Evolutionary conservation across 2,329 filamentous ascomycete species (phyloP), one percentile per base, ranked within the genome.

Genomic region (Aaosphaeria arxii): DNA sequence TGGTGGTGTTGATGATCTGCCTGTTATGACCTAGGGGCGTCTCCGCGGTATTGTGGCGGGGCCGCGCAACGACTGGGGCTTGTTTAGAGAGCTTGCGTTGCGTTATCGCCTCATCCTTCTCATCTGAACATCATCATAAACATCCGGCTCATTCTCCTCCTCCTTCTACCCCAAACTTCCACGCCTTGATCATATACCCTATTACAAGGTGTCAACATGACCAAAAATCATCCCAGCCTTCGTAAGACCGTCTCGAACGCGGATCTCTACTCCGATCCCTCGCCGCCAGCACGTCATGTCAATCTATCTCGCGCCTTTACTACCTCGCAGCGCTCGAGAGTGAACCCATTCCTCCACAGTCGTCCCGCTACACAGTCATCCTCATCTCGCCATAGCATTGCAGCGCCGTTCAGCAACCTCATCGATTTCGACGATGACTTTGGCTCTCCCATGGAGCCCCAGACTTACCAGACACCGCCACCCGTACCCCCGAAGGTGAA

Each of bases 401-500:
- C 39, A 6, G 53, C 53, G 11, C 53, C 62, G 0, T 66, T 65
- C 13, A 53, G 57, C 36, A 63, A 66, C 40, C 55, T 67, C 17
- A 63, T 65, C 45, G 63, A 67, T 38, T 54, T 64, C 7, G 63
- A 66, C 33, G 65, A 69, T 30, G 56, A 66, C 36, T 63, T 59
- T 35, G 46, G 52, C 40, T 42, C 50, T n/a, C 50, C 56, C 13
- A 36, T 47, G 48, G 49, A 54, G 45, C 50, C 57, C 32, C 38
- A 43, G 5, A 24, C 17, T 24, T 24, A 24, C 17, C 64, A 67
- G 47, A 67, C 55, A 40, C 66, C 66, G 13, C 69, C 69, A 1
- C 67, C 68, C 9, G 66, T 71, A 4, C 69, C 69, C 3, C 69
- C 69, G 30, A 71, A 71, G 59, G 49, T 60, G 7, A 54, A 54